Evolutionary conservation across 129 eudicot genomes (phyloP), one percentile per base, ranked within the genome.

Genomic region (Heracleum sosnowskyi): DNA sequence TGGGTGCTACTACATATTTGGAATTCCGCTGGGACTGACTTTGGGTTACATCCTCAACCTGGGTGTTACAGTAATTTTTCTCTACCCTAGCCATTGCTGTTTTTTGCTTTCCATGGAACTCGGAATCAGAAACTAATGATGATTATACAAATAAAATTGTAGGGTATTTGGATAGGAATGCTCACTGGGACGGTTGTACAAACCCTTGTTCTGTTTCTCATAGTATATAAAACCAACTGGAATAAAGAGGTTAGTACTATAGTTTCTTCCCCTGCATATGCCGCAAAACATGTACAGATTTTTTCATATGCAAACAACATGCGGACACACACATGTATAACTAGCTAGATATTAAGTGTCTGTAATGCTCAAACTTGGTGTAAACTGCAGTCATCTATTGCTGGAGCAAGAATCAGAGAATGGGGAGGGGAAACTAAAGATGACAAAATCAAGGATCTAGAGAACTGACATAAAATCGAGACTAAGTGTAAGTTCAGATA

Each of bases 81-180:
- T 0, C 22, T 36, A 4, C 71, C 31, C 37, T 15, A 15, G 20
- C 71, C 37, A 31, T 3, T 31, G 2, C 71, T 29, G 1, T 29
- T 63, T 4, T 31, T 28, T 29, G 37, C 39, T 8, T 13, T 64
- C 0, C 8, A n/a, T 31, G 36, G 33, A 57, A 57, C 31, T 64
- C 5, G 18, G 37, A 64, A 29, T 13, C 16, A 17, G 7, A 31
- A 34, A 18, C 26, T 36, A 35, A 69, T 34, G 40, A n/a, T 35
- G 17, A 69, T 2, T 63, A 5, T 45, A n/a, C 16, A 76, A 62
- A 7, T 64, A 42, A 17, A 9, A n/a, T 78, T 76, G 22, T 55
- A 89, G 93, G 93, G 93, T 34, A 89, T 86, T 36, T 89, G 93
- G 93, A 60, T 78, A 15, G 93, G 93, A 16, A 89, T 89, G 93